Conservation (phyloP, 2,329 filamentous ascomycete species). For the Claviceps sorghi region DNA sequence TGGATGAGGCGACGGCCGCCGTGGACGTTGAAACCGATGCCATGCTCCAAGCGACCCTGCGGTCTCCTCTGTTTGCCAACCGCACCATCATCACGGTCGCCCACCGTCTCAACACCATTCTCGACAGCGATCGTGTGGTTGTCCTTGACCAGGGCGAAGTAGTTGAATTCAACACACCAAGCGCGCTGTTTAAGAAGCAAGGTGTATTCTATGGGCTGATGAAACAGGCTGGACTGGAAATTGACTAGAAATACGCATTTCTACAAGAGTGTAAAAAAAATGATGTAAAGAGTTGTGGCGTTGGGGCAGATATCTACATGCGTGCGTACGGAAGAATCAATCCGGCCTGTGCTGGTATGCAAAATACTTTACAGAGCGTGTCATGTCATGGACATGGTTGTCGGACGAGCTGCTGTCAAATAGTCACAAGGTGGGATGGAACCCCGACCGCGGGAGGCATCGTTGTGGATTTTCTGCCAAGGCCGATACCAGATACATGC, state of each 20-base stretch:
- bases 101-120: constrained; percentile 94
- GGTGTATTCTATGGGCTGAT: constrained; percentile 82
- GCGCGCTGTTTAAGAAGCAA: constrained; percentile 57
- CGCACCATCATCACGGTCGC: constrained; percentile 97
- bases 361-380: too few relatives aligned
- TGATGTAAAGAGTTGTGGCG: too few relatives aligned
- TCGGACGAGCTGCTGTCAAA: too few relatives aligned
- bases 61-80: constrained; percentile 61
- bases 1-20: constrained; percentile 87
- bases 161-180: constrained; percentile 81
- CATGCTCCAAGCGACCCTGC: constrained; percentile 48
- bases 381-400: too few relatives aligned
- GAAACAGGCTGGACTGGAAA: constrained; percentile 67
- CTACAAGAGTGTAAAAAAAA: background rate
- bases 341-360: too few relatives aligned
- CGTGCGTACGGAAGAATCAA: too few relatives aligned
- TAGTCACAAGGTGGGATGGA: too few relatives aligned
- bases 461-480: too few relatives aligned
- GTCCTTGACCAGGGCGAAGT: constrained; percentile 85
- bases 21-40: constrained; percentile 56
- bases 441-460: too few relatives aligned
- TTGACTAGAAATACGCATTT: constrained; percentile 18
- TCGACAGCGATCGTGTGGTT: constrained; percentile 77
- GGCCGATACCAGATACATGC: too few relatives aligned
- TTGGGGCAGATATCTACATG: background rate